Base-by-base conservation (phyloP, 169 alveolate genomes). In the Plasmodium knowlesi region DNA sequence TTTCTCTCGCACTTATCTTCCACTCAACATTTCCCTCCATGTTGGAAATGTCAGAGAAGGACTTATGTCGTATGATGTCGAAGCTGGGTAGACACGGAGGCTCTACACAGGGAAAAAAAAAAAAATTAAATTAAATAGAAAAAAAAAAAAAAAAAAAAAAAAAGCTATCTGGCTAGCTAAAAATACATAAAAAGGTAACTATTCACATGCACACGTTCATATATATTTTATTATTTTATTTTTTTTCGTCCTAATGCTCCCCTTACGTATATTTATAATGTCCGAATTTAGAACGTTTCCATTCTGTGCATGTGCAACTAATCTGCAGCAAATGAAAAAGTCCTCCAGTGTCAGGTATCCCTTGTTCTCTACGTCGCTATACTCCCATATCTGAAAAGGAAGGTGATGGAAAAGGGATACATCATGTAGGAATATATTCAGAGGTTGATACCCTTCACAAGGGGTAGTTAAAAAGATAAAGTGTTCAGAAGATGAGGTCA, bases 251-350 rank as follows among this genome's bases (percentile, higher is more conserved):
- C 1, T 32, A 32, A 32, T 9, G 19, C 14, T 14, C 83, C 67
- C 19, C 88, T 78, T 88, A 88, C 94, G 94, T 9, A 46, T 88
- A n/a, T 54, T 61, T 34, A 88, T 79, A 6, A 88, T 3, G 25
- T 89, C 94, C 16, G 90, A 3, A 34, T 72, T 89, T 5, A 67
- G 30, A 0, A 61, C 14, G 22, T 89, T 89, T n/a, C 98, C 98
- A 90, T 95, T 96, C 92, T 98, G 98, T 5, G 99, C 99, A 89
- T 95, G 97, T 0, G 99, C 98, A 39, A 98, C 97, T 54, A 98
- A 94, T 79, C 98, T 92, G 46, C 97, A 82, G 5, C 98, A 98
- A 30, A 97, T 92, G 92, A 91, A 98, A 93, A 98, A 98, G 82
- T 97, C 98, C 53, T 98, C 99, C 83, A 96, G 91, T 39, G 96